Conservation (phyloP, 768 basidiomycete genomes). For the Aureoboletus auriporus region DNA sequence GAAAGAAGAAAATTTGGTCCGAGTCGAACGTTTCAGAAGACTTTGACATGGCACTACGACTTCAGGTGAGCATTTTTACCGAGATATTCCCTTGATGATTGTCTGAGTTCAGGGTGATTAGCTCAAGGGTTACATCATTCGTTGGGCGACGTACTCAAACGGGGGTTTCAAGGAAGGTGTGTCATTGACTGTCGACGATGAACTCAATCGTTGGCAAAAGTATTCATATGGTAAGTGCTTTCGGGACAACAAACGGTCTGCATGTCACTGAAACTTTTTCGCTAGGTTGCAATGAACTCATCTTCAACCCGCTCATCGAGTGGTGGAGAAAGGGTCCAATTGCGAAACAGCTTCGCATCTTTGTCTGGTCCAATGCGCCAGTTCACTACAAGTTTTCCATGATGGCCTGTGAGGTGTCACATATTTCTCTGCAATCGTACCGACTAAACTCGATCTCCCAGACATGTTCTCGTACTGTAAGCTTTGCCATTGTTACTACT, state of each 20-base stretch:
- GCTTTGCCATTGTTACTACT: slow-evolving; percentile 3
- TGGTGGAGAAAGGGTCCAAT: slow-evolving; percentile 84
- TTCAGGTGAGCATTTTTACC: slow-evolving; percentile 39
- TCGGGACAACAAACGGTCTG: slow-evolving; percentile 12
- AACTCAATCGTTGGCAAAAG: slow-evolving; percentile 92
- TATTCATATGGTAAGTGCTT: slow-evolving; percentile 61
- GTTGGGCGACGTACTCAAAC: slow-evolving; percentile 78
- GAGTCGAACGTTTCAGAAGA: slow-evolving; percentile 67
- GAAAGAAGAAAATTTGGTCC: slow-evolving; percentile 72
- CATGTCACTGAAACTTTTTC: slow-evolving; percentile 25
- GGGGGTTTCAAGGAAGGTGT: slow-evolving; percentile 93
- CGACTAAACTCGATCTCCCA: slow-evolving; percentile 9
- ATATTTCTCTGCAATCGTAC: neutral
- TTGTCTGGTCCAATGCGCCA: slow-evolving; percentile 73
- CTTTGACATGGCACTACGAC: slow-evolving; percentile 60
- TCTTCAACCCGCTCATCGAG: slow-evolving; percentile 77
- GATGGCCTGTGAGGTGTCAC: slow-evolving; percentile 41
- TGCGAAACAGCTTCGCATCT: slow-evolving; percentile 71
- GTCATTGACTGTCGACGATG: slow-evolving; percentile 84
- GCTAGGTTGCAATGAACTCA: slow-evolving; percentile 45
- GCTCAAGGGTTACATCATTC: slow-evolving; percentile 31
- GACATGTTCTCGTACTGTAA: slow-evolving; percentile 52
- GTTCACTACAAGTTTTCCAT: slow-evolving; percentile 77
- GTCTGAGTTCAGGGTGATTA: slow-evolving; percentile 37
- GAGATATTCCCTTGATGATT: slow-evolving; percentile 48